Percentiles rank a stretch among this genome's conserved stretches.
Conservation (phyloP, 2,329 filamentous ascomycete genomes). For the Volutella citrinella region DNA sequence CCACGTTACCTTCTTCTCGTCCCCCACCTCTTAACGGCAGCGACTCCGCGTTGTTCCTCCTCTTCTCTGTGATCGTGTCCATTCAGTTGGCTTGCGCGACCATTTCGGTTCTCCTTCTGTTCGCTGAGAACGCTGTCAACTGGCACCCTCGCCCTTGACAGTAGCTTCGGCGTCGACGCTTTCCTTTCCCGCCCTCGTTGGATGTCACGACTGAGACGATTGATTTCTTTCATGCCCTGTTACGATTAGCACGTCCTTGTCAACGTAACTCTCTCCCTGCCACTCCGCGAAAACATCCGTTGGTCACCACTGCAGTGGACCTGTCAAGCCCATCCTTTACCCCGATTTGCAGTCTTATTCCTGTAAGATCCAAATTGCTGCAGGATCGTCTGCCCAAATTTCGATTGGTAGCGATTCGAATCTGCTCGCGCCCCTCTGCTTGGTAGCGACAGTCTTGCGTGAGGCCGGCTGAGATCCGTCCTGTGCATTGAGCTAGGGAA, state of each 20-base stretch:
- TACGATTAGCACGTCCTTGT: slow-evolving; percentile 26
- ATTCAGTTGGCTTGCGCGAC: slow-evolving; percentile 1
- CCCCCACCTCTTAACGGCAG: not conserved
- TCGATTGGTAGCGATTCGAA: slow-evolving; percentile 3
- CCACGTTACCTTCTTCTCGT: not conserved
- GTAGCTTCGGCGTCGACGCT: slow-evolving; percentile 4
- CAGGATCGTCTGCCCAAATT: too few relatives aligned
- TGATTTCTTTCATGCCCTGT: slow-evolving; percentile 25
- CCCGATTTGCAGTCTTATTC: too few relatives aligned
- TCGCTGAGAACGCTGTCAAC: too few relatives aligned
- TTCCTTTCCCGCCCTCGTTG: slow-evolving; percentile 5
- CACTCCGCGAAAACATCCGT: too few relatives aligned
- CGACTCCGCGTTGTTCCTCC: slow-evolving; percentile 3
- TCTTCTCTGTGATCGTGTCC: slow-evolving; percentile 3
- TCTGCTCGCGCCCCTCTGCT: slow-evolving; percentile 2
- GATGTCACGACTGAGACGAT: slow-evolving; percentile 23
- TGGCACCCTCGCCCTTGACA: too few relatives aligned
- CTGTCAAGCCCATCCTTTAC: too few relatives aligned
- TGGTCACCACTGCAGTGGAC: too few relatives aligned
- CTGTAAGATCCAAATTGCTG: too few relatives aligned
- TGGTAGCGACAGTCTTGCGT: slow-evolving; percentile 5
- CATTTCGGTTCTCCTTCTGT: too few relatives aligned
- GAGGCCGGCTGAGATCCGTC: slow-evolving; percentile 9
- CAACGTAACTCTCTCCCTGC: too few relatives aligned
- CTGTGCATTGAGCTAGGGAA: slow-evolving; percentile 17